phyloP scores from a whole-genome alignment of 345 rosid genomes.

The Euclidium syriacum region DNA sequence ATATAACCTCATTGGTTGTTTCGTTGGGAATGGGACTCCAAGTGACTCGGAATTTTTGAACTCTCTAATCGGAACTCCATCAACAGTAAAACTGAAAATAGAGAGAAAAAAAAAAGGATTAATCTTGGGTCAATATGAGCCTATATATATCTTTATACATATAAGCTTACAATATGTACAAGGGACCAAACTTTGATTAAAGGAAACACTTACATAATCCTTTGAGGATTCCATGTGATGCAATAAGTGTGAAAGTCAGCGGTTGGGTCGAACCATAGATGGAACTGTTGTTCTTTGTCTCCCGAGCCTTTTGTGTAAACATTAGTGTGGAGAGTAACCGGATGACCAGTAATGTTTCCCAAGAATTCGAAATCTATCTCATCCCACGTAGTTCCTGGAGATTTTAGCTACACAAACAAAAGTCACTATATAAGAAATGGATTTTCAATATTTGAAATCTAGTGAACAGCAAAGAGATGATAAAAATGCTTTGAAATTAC shows the following conservation, averaged over 20 bases:
- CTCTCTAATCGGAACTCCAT: conserved; percentile 48
- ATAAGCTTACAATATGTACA: neutral
- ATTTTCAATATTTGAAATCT: neutral
- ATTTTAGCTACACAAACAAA: conserved; percentile 21
- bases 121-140: neutral
- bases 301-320: conserved; percentile 33
- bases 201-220: conserved; percentile 27
- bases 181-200: neutral
- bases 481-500: neutral
- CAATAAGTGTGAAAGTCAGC: conserved; percentile 24
- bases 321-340: conserved; percentile 29
- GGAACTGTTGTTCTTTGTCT: conserved; percentile 35
- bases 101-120: neutral
- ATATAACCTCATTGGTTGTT: conserved; percentile 50
- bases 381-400: conserved; percentile 30
- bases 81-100: conserved; percentile 47
- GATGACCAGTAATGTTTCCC: conserved; percentile 49
- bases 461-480: neutral
- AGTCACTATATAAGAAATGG: neutral
- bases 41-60: conserved; percentile 43
- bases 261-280: conserved; percentile 32
- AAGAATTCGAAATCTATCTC: conserved; percentile 36
- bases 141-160: neutral
- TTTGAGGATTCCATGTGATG: conserved; percentile 32
- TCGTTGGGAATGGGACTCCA: conserved; percentile 47